Conservation (phyloP, 306 rosid genomes). For the Boehmeria nivea region DNA sequence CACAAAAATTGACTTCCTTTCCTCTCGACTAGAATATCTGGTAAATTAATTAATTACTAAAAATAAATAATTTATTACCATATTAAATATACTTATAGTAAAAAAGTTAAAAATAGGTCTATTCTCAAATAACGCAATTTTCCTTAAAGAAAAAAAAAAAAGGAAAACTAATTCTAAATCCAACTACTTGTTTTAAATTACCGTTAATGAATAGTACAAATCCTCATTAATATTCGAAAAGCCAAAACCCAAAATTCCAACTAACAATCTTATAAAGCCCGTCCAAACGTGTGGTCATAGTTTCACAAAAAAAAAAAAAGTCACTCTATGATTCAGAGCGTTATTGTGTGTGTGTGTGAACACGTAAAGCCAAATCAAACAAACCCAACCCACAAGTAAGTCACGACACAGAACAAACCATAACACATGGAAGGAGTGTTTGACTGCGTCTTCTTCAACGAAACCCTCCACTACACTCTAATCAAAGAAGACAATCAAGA, state of each 20-base stretch:
- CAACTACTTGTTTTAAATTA: not conserved
- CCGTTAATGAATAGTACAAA: no score
- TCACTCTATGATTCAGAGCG: no score
- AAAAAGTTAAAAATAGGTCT: no score
- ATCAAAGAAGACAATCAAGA: constrained; percentile 25
- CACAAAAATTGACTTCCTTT: no score
- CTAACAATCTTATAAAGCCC: not conserved
- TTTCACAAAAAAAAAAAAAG: not conserved
- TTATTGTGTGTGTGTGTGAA: not conserved
- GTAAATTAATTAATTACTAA: no score
- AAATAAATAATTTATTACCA: no score
- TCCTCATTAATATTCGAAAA: no score
- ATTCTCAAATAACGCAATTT: no score
- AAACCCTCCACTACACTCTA: constrained; percentile 8
- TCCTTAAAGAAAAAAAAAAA: not conserved
- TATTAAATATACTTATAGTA: no score
- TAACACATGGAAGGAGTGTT: not conserved
- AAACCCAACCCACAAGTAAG: not conserved
- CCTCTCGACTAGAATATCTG: no score
- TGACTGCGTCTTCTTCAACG: not conserved
- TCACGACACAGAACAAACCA: not conserved
- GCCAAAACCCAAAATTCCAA: not conserved
- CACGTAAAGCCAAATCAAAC: no score
- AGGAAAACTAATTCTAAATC: not conserved
- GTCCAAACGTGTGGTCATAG: not conserved